These are phyloP conservation scores for Ophiostoma australiae DNA, from an alignment of 2,329 filamentous ascomycete species.

Conservation along the genomic window DNA sequence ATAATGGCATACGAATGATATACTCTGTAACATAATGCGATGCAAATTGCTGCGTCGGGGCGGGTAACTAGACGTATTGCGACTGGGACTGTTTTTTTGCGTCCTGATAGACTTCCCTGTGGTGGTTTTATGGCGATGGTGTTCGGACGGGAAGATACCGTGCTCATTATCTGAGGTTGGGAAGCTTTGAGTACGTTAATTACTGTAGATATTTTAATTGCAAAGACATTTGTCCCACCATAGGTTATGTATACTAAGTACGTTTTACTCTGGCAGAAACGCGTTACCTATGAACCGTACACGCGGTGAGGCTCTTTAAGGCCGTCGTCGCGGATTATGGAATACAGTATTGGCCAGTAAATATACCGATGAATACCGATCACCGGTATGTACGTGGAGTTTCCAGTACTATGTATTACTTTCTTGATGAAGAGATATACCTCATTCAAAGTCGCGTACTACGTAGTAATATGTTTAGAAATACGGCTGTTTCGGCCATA, in stretches of 20 bases:
- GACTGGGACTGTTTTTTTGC: background rate
- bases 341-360: background rate
- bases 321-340: background rate
- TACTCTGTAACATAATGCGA: slow-evolving; percentile 67
- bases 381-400: background rate
- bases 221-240: background rate
- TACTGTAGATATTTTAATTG: background rate
- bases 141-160: background rate
- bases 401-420: background rate
- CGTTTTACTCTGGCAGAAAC: background rate
- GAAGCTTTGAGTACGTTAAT: background rate
- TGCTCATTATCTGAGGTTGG: background rate
- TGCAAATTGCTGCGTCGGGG: slow-evolving; percentile 55
- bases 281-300: background rate
- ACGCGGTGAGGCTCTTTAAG: background rate
- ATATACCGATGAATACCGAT: background rate
- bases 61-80: slow-evolving; percentile 68
- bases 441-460: too few species aligned
- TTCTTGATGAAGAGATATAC: background rate
- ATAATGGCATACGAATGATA: slow-evolving; percentile 50
- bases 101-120: background rate
- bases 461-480: background rate
- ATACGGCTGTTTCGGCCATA: background rate
- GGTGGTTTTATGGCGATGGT: background rate
- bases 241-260: background rate